These are phyloP conservation scores for Plantago coronopus DNA, from an alignment of 305 asterid species.

Conservation along the genomic window DNA sequence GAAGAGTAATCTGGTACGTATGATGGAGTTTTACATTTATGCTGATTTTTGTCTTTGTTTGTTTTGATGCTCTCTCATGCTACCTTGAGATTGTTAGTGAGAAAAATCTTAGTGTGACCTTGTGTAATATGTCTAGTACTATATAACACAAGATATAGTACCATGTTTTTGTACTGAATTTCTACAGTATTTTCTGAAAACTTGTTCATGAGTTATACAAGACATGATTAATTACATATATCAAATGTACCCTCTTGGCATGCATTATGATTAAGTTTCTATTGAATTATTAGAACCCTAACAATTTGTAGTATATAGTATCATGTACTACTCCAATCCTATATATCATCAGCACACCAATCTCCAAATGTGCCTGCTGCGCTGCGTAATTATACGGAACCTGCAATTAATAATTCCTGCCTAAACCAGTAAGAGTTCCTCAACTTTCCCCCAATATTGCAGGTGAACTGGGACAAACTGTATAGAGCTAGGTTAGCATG, in stretches of 20 bases:
- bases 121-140: not conserved
- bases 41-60: not conserved
- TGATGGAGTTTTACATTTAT: conserved; percentile 4
- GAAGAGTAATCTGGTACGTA: not conserved
- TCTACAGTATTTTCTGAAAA: not conserved
- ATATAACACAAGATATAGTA: not conserved
- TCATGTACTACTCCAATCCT: not conserved
- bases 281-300: conserved; percentile 1
- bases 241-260: no score
- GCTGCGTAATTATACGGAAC: no score
- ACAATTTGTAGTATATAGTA: not conserved
- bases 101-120: not conserved
- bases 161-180: not conserved
- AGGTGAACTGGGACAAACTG: no score
- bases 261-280: no score
- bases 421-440: no score
- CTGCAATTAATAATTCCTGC: no score
- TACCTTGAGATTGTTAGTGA: no score
- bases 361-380: no score
- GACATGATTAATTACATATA: not conserved
- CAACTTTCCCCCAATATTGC: no score
- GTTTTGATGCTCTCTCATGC: not conserved
- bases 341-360: no score
- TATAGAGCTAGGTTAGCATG: no score
- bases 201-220: no score